A percentile compares a stretch with the other conserved stretches of the same genome.
These are phyloP conservation scores for Hygrophorus pudorinus DNA, from an alignment of 768 basidiomycete species.

Conservation along the genomic window DNA sequence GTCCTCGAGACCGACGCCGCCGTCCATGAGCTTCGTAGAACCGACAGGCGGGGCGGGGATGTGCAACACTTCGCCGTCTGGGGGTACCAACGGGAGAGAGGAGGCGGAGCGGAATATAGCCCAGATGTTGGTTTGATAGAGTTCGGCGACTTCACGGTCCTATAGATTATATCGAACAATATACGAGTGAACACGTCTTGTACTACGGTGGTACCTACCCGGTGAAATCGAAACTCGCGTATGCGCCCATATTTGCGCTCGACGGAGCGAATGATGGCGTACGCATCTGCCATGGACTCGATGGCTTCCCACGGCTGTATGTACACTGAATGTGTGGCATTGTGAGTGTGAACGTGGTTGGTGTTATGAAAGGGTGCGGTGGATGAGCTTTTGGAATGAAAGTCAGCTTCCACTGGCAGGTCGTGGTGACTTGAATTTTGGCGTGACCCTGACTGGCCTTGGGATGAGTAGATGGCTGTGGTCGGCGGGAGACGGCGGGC, in stretches of 20 bases:
- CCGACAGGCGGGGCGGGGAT: slow-evolving; percentile 16
- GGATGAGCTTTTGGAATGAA: too few species aligned
- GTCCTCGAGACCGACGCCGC: slow-evolving; percentile 29
- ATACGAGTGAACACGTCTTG: not conserved
- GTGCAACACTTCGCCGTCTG: slow-evolving; percentile 15
- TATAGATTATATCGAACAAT: slow-evolving; percentile 18
- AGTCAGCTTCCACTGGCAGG: too few species aligned
- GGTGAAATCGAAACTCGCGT: slow-evolving; percentile 29
- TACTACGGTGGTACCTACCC: slow-evolving; percentile 22
- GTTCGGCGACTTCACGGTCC: slow-evolving; percentile 37
- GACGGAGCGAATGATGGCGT: slow-evolving; percentile 41
- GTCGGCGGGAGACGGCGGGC: too few species aligned
- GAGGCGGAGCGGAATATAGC: slow-evolving; percentile 36
- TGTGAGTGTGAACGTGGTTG: too few species aligned
- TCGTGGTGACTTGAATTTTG: too few species aligned
- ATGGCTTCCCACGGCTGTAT: slow-evolving; percentile 16
- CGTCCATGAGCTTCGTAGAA: slow-evolving; percentile 10
- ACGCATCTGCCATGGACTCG: slow-evolving; percentile 37
- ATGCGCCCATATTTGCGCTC: slow-evolving; percentile 46
- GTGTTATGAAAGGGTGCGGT: too few species aligned
- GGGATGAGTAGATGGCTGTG: too few species aligned
- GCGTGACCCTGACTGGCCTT: too few species aligned
- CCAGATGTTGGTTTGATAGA: slow-evolving; percentile 33
- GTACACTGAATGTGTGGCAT: not conserved
- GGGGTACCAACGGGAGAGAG: slow-evolving; percentile 28